Evolutionary conservation across 768 basidiomycete species (phyloP).

Genomic region (Galerina sulciceps): DNA sequence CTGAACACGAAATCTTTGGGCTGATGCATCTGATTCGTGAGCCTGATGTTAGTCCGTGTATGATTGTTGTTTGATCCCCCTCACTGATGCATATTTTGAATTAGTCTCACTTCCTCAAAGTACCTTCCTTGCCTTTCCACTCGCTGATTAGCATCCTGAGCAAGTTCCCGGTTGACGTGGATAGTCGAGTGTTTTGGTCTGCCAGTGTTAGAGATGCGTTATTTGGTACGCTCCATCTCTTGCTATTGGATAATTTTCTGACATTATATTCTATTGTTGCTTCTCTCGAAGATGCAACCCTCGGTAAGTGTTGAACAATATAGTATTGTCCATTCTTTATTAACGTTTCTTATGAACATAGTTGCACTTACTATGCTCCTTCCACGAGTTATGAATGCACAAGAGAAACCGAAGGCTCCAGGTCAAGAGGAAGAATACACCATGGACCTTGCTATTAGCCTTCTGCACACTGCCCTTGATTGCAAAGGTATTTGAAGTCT

Average conservation of each 20-base stretch:
- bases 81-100: constrained; percentile 16
- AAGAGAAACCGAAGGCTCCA: constrained; percentile 27
- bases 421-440: constrained; percentile 40
- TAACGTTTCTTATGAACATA: constrained; percentile 17
- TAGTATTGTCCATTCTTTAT: constrained; percentile 2
- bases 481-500: constrained; percentile 55
- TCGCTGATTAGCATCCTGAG: constrained; percentile 73
- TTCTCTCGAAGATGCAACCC: constrained; percentile 39
- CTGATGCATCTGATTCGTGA: constrained; percentile 73
- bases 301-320: constrained; percentile 26
- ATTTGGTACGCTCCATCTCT: constrained; percentile 53
- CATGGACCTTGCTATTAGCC: constrained; percentile 39
- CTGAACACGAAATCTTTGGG: constrained; percentile 67
- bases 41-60: constrained; percentile 63
- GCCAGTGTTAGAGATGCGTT: constrained; percentile 62
- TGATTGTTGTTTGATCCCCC: background rate
- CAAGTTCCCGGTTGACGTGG: constrained; percentile 79
- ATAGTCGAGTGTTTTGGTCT: constrained; percentile 80
- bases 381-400: constrained; percentile 42
- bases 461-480: constrained; percentile 54
- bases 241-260: background rate
- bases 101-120: constrained; percentile 87
- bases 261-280: constrained; percentile 5
- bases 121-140: constrained; percentile 81
- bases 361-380: constrained; percentile 65